These are phyloP conservation scores for Pinus albicaulis DNA, from an alignment of 75 land plant genomes.

Conservation along the genomic window DNA sequence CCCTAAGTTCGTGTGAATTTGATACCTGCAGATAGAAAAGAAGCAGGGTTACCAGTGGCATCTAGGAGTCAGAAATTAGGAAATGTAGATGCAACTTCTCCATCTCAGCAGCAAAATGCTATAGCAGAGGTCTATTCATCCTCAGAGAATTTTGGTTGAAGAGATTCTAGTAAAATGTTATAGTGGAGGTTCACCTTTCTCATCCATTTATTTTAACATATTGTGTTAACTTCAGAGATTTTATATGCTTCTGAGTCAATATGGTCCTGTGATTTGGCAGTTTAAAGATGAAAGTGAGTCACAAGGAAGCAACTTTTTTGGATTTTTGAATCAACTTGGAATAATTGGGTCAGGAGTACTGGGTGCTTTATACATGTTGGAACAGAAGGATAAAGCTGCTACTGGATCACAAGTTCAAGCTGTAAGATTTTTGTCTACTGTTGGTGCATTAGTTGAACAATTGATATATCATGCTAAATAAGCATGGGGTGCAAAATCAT, in stretches of 20 bases:
- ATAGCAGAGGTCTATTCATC: slow-evolving; percentile 6
- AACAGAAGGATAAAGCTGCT: slow-evolving; percentile 50
- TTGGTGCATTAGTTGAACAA: not conserved
- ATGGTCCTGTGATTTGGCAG: not conserved
- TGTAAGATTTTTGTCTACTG: slow-evolving; percentile 39
- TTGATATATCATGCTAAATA: not conserved
- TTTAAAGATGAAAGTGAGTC: slow-evolving; percentile 1
- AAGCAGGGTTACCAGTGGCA: not conserved
- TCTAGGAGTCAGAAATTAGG: slow-evolving; percentile 1
- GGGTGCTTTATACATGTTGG: slow-evolving; percentile 66
- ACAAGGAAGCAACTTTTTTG: slow-evolving; percentile 17
- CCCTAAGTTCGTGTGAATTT: not conserved
- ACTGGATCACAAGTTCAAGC: slow-evolving; percentile 55
- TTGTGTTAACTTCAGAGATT: not conserved
- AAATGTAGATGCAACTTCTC: not conserved
- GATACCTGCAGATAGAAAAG: slow-evolving; percentile 7
- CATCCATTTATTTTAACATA: not conserved
- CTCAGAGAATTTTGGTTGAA: not conserved
- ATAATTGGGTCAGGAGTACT: slow-evolving; percentile 61
- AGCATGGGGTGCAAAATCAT: not conserved
- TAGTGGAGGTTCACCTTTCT: not conserved
- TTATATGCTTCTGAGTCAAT: not conserved
- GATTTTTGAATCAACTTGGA: slow-evolving; percentile 59
- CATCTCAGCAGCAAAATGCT: not conserved
- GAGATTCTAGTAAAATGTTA: not conserved